A percentile compares a stretch with the other conserved stretches of the same genome.
phyloP scores from a whole-genome alignment of 2,329 filamentous ascomycete species.

The Sporothrix euskadiensis region DNA sequence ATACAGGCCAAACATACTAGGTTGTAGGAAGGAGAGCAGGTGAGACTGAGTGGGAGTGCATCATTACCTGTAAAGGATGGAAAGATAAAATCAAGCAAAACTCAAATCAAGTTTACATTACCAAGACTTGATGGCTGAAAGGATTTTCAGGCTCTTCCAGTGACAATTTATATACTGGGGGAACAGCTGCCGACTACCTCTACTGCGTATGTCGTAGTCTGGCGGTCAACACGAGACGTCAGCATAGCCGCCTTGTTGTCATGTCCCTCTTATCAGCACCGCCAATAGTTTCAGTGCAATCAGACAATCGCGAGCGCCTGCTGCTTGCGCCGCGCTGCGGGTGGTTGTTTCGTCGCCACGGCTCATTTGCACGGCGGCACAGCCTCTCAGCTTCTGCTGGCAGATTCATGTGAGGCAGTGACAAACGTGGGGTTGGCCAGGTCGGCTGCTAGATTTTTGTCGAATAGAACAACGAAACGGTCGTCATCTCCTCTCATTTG shows the following conservation, averaged over 20 bases:
- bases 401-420: background rate
- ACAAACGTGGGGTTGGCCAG: background rate
- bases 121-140: background rate
- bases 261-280: background rate
- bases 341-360: conserved; percentile 14
- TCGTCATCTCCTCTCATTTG: background rate
- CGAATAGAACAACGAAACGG: conserved; percentile 12
- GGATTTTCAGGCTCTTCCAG: background rate
- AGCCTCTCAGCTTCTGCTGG: conserved; percentile 16
- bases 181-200: background rate
- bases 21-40: background rate
- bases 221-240: background rate
- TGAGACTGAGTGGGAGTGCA: background rate
- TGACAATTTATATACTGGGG: background rate
- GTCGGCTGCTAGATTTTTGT: background rate
- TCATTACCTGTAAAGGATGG: background rate
- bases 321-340: background rate
- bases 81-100: background rate
- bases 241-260: background rate
- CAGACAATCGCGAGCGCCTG: background rate
- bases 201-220: too few relatives aligned
- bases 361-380: conserved; percentile 15
- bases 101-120: background rate
- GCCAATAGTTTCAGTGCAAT: background rate
- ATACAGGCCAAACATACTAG: background rate